A percentile compares a stretch with the other conserved stretches of the same genome.
These are phyloP conservation scores for Saxophila tyrrhenica DNA, from an alignment of 495 filamentous ascomycete genomes.

Conservation along the genomic window DNA sequence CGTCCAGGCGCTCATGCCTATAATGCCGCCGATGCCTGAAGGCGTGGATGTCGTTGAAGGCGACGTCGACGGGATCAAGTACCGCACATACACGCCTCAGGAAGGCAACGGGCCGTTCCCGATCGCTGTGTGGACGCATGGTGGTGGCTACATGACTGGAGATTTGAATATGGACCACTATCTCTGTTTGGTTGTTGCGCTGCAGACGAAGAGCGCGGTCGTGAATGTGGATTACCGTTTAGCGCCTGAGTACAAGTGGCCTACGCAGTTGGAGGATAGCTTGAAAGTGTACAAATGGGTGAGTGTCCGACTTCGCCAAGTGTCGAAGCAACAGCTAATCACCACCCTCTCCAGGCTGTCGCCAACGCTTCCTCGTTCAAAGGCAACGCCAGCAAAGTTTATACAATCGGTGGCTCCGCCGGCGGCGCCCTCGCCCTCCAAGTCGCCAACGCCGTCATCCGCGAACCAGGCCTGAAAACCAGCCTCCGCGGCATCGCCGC, in stretches of 20 bases:
- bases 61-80: conserved; percentile 12
- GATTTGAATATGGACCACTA: conserved; percentile 23
- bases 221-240: conserved; percentile 26
- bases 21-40: conserved; percentile 3
- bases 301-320: too few species aligned
- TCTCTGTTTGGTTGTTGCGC: conserved; percentile 21
- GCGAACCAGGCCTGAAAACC: conserved; percentile 8
- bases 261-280: conserved; percentile 21
- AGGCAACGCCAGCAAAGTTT: conserved; percentile 18
- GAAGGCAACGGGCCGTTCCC: not conserved
- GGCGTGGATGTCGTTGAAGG: conserved; percentile 8
- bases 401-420: conserved; percentile 23
- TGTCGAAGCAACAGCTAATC: not conserved
- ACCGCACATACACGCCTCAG: conserved; percentile 10
- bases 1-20: not conserved
- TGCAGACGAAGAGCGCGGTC: conserved; percentile 20
- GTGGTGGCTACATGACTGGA: conserved; percentile 23
- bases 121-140: conserved; percentile 11
- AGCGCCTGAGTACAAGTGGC: conserved; percentile 23
- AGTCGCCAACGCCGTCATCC: conserved; percentile 19
- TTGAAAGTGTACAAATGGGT: conserved; percentile 20
- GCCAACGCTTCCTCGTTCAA: conserved; percentile 19
- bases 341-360: conserved; percentile 19
- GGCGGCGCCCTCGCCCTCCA: conserved; percentile 24
- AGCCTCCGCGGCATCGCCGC: conserved; percentile 20